Percentiles rank a stretch among this genome's conserved stretches.
These are phyloP conservation scores for Syzygium aromaticum DNA, from an alignment of 345 rosid genomes.

Conservation along the genomic window DNA sequence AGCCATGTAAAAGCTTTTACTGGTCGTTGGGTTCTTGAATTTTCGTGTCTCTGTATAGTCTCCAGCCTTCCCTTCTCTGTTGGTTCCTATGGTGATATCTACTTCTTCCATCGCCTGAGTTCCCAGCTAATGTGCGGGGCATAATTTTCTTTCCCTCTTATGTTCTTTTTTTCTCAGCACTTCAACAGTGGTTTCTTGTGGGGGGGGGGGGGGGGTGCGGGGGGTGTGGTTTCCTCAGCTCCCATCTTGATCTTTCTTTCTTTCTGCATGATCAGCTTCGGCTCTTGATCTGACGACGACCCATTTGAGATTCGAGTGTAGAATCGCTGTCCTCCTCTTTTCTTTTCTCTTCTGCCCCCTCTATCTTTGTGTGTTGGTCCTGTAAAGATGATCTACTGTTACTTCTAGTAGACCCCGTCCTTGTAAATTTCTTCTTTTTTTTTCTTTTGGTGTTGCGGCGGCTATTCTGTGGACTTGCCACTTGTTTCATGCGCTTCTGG, in stretches of 20 bases:
- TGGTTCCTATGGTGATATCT: background rate
- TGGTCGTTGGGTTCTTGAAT: slow-evolving; percentile 2
- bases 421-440: background rate
- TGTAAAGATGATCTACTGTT: background rate
- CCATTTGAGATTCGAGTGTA: background rate
- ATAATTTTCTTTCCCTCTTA: background rate
- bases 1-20: background rate
- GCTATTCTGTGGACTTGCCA: background rate
- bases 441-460: background rate
- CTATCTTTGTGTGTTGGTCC: background rate
- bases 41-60: background rate
- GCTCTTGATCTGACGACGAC: background rate
- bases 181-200: background rate
- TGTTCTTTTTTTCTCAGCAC: background rate
- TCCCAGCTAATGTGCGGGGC: background rate
- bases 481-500: background rate
- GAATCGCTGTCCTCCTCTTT: background rate
- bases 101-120: background rate
- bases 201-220: background rate
- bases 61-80: background rate
- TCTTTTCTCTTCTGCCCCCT: background rate
- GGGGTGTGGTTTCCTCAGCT: background rate
- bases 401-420: background rate
- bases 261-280: background rate
- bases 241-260: background rate